phyloP scores from a whole-genome alignment of 2,329 filamentous ascomycete genomes.

The Penicillium freii region DNA sequence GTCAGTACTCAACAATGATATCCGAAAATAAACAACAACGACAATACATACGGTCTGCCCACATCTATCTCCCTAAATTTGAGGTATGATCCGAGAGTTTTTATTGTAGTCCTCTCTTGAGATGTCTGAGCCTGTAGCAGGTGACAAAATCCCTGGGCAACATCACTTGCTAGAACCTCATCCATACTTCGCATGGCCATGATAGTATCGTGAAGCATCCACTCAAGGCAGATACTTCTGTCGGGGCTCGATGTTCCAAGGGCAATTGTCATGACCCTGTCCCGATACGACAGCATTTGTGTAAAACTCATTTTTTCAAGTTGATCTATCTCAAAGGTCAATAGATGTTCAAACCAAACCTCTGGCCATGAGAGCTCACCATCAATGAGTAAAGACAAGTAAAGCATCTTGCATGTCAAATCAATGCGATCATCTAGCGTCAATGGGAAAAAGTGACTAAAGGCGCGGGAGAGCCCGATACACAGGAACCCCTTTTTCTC shows the following conservation, averaged over 20 bases:
- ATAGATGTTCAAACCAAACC: neutral
- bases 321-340: constrained; percentile 15
- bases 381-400: constrained; percentile 18
- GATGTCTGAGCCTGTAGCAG: constrained; percentile 17
- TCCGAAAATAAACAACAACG: neutral
- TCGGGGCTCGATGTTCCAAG: constrained; percentile 6
- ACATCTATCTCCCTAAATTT: constrained; percentile 16
- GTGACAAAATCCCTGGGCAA: constrained; percentile 17
- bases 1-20: neutral
- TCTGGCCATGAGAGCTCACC: constrained; percentile 1
- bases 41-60: constrained; percentile 13
- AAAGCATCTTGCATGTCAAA: constrained; percentile 17
- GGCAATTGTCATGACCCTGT: constrained; percentile 13
- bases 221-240: constrained; percentile 9
- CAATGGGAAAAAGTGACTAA: constrained; percentile 17
- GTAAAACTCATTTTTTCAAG: constrained; percentile 20
- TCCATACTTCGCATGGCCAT: constrained; percentile 13
- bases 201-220: constrained; percentile 19
- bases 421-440: constrained; percentile 15
- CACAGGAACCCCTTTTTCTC: constrained; percentile 15
- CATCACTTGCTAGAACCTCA: constrained; percentile 8
- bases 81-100: constrained; percentile 18
- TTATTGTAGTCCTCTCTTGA: constrained; percentile 10
- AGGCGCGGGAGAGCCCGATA: constrained; percentile 20
- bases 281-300: constrained; percentile 16